Evolutionary conservation across 495 filamentous ascomycete species (phyloP).

Genomic region (Pseudevernia furfuracea): DNA sequence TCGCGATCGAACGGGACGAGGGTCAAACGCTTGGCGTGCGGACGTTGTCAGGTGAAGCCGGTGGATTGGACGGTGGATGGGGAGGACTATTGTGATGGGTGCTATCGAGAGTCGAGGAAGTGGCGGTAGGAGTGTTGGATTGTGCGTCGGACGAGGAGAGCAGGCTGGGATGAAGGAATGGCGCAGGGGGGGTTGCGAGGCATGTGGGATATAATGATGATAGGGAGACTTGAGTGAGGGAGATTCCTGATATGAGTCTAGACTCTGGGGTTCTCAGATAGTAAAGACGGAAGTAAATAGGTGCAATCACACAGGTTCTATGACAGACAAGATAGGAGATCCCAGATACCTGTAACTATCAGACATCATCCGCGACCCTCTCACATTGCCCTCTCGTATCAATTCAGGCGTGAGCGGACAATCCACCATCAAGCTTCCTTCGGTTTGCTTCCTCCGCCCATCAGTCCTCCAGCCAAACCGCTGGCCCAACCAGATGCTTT

Average conservation of each 20-base stretch:
- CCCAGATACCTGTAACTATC: not conserved
- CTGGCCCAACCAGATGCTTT: slow-evolving; percentile 14
- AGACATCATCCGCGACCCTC: not conserved
- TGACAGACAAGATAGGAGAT: not conserved
- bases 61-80: not conserved
- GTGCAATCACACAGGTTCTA: not conserved
- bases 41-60: not conserved
- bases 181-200: not conserved
- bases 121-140: not conserved
- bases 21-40: not conserved
- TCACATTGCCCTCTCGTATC: not conserved
- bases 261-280: not conserved
- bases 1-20: not conserved
- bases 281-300: not conserved
- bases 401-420: not conserved
- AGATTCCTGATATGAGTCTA: not conserved
- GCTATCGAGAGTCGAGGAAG: not conserved
- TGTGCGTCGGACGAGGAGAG: not conserved
- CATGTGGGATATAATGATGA: not conserved
- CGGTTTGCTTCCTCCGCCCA: slow-evolving; percentile 12
- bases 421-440: not conserved
- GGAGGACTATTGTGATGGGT: not conserved
- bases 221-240: not conserved
- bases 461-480: slow-evolving; percentile 5
- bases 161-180: not conserved